Evolutionary conservation across 1,139 yeast genomes (phyloP).

Genomic region (Meyerozyma smithsonii): DNA sequence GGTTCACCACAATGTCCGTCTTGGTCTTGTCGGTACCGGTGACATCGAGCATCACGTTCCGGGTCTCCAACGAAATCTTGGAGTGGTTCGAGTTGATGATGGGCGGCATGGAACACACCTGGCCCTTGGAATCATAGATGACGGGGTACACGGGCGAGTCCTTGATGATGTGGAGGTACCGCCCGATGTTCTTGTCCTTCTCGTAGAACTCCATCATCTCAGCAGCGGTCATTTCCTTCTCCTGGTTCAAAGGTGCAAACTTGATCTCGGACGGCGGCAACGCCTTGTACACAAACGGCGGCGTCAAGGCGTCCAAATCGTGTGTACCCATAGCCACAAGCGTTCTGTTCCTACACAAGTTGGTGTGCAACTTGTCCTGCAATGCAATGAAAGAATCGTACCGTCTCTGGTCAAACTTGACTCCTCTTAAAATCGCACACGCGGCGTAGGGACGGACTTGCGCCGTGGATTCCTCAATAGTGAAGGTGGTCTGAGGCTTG

Average conservation of each 20-base stretch:
- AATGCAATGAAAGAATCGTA: conserved; percentile 93
- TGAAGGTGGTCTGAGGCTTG: conserved; percentile 59
- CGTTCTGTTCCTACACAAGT: conserved; percentile 94
- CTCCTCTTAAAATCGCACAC: conserved; percentile 83
- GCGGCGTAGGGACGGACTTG: conserved; percentile 89
- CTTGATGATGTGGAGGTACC: conserved; percentile 80
- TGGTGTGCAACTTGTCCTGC: conserved; percentile 94
- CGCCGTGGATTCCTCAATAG: conserved; percentile 69
- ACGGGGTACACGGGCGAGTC: conserved; percentile 91
- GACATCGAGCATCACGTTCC: conserved; percentile 85
- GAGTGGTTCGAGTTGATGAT: conserved; percentile 91
- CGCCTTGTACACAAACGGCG: conserved; percentile 89
- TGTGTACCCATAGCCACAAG: conserved; percentile 98
- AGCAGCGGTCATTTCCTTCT: conserved; percentile 67
- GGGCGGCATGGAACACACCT: conserved; percentile 93
- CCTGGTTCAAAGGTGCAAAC: conserved; percentile 84
- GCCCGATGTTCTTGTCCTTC: conserved; percentile 83
- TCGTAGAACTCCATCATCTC: conserved; percentile 87
- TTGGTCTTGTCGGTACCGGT: conserved; percentile 96
- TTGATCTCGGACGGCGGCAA: conserved; percentile 72
- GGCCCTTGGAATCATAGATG: conserved; percentile 70
- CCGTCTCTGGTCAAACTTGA: conserved; percentile 73
- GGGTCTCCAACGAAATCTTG: conserved; percentile 80
- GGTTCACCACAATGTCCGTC: conserved; percentile 86
- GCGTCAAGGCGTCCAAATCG: conserved; percentile 75